Evolutionary conservation across 2,329 filamentous ascomycete species (phyloP).

Genomic region (Fonsecaea erecta): DNA sequence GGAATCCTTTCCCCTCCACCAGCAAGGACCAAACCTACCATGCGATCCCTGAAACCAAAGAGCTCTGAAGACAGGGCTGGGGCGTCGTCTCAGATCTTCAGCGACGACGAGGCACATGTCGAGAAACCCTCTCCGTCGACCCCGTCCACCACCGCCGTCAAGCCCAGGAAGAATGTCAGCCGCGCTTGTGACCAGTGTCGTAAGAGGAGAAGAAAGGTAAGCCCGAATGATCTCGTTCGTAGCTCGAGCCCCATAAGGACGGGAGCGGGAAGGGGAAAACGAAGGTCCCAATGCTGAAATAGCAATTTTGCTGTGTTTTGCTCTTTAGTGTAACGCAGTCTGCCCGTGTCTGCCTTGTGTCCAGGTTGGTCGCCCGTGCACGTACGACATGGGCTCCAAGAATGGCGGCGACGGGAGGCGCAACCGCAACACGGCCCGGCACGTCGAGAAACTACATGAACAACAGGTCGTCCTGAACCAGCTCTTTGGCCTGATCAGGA

Average conservation of each 20-base stretch:
- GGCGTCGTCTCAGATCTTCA: not conserved
- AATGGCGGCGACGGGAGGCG: not conserved
- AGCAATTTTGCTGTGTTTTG: not conserved
- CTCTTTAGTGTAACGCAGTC: not conserved
- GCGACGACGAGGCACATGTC: not conserved
- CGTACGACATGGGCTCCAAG: not conserved
- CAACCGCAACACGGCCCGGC: not conserved
- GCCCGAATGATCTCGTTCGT: not conserved
- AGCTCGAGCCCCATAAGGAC: too few relatives aligned
- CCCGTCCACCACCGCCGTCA: not conserved
- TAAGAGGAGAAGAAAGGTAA: slow-evolving; percentile 3
- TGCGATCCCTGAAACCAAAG: not conserved
- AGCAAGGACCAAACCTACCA: not conserved
- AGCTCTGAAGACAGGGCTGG: not conserved
- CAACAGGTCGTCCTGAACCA: not conserved
- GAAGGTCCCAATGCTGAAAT: not conserved
- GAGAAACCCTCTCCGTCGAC: not conserved
- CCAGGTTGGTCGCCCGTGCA: not conserved
- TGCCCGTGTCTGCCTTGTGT: not conserved
- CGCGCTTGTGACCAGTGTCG: not conserved
- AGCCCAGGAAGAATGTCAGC: not conserved
- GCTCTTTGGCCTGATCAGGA: not conserved
- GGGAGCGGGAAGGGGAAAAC: not conserved
- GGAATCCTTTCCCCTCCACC: too few relatives aligned
- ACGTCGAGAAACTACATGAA: not conserved